Evolutionary conservation across 2,329 filamentous ascomycete genomes (phyloP), one percentile per base, ranked within the genome.

Genomic region (Myriosclerotinia curreyana): DNA sequence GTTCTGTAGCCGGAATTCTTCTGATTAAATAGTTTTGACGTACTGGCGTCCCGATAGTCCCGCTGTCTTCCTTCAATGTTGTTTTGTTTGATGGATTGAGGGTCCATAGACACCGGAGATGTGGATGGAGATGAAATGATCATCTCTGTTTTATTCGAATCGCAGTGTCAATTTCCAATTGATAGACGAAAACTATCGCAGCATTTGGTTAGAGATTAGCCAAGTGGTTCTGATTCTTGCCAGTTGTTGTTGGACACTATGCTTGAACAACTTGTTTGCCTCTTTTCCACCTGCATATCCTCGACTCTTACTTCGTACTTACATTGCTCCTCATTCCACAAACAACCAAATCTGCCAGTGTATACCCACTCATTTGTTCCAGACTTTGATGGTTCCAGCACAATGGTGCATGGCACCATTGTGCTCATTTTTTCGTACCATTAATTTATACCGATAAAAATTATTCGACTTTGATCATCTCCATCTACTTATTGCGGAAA

Each of bases 171-270:
- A 31, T 22, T 7, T 46, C 22, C 17, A 46, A 58, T n/a, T 2
- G 20, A 51, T 51, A n/a, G 7, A 31, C 5, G 11, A n/a, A 46
- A 46, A 6, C 3, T 15, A n/a, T 17, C 28, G 7, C 20, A 46
- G 6, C 14, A 22, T 11, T 58, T 22, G 40, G 40, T 14, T 34
- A 11, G 5, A 34, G 12, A n/a, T 46, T 46, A 22, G 54, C 22
- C 54, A n/a, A 58, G 54, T 58, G 40, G 40, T n/a, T 44, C 20
- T 58, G 28, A 48, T 17, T 34, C 40, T 34, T 46, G 8, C 9
- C 6, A 34, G 2, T 34, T 34, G 8, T 51, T n/a, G 15, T n/a
- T 51, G 28, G 49, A 34, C 49, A n/a, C 28, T 51, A 34, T n/a
- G 28, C 49, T 17, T 34, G 28, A 3, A 5, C 17, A 5, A 5